Evolutionary conservation across 768 basidiomycete species (phyloP).

Genomic region (Leccinum broughii): DNA sequence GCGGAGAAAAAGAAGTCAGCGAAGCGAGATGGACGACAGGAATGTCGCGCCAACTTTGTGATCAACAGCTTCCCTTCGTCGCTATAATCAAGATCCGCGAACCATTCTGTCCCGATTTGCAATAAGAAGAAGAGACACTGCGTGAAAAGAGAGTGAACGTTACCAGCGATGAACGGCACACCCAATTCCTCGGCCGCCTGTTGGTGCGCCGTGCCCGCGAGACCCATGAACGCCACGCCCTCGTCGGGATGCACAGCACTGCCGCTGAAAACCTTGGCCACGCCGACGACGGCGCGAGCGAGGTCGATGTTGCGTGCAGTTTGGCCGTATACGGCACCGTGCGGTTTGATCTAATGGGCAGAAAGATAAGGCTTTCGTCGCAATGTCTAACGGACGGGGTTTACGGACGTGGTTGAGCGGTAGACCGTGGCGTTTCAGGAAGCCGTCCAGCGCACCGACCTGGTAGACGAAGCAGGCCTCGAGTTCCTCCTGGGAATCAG

Average conservation of each 20-base stretch:
- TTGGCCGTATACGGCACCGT: slow-evolving; percentile 64
- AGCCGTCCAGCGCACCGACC: slow-evolving; percentile 63
- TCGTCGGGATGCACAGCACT: slow-evolving; percentile 18
- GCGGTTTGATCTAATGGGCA: slow-evolving; percentile 51
- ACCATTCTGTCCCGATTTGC: slow-evolving; percentile 49
- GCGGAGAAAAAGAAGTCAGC: not conserved
- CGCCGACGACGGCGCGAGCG: slow-evolving; percentile 53
- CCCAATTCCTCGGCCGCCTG: slow-evolving; percentile 52
- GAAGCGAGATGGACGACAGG: not conserved
- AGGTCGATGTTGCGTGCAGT: slow-evolving; percentile 55
- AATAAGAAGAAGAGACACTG: not conserved
- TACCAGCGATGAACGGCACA: slow-evolving; percentile 63
- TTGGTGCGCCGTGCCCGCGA: slow-evolving; percentile 66
- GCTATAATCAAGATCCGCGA: slow-evolving; percentile 64
- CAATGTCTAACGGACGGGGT: not conserved
- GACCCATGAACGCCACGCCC: slow-evolving; percentile 56
- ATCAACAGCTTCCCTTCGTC: slow-evolving; percentile 58
- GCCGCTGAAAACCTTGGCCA: slow-evolving; percentile 49
- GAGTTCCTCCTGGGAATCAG: slow-evolving; percentile 48
- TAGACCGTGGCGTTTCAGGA: slow-evolving; percentile 53
- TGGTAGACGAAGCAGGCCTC: slow-evolving; percentile 62
- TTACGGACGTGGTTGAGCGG: slow-evolving; percentile 54
- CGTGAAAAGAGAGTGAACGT: not conserved
- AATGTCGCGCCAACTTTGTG: slow-evolving; percentile 43
- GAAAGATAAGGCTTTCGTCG: not conserved